These are phyloP conservation scores for Eutrema yunnanense DNA, from an alignment of 345 rosid genomes.

Conservation along the genomic window DNA sequence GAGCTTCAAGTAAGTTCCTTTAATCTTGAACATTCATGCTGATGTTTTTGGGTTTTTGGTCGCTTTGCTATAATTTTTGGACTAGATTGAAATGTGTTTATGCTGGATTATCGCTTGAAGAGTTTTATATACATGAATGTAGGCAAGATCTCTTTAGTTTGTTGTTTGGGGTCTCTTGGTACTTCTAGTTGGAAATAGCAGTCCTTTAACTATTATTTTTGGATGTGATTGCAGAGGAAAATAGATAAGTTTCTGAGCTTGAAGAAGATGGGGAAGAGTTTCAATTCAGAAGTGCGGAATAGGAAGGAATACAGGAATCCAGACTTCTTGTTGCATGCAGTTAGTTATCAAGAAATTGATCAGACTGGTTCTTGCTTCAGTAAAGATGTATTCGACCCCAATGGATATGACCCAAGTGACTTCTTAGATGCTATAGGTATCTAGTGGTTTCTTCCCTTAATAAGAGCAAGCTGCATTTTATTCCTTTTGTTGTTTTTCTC, in stretches of 20 bases:
- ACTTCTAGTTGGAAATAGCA: neutral
- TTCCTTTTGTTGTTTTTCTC: neutral
- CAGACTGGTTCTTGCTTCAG: slow-evolving; percentile 90
- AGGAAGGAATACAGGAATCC: slow-evolving; percentile 94
- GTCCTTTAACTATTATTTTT: neutral
- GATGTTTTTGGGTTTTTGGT: neutral
- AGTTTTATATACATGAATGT: neutral
- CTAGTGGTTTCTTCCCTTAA: neutral
- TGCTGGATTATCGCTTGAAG: neutral
- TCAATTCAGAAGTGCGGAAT: slow-evolving; percentile 92
- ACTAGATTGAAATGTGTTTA: neutral
- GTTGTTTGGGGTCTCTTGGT: neutral
- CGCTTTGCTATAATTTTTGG: neutral
- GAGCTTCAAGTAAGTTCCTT: slow-evolving; percentile 69
- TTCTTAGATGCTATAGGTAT: slow-evolving; percentile 75
- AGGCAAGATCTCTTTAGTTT: neutral
- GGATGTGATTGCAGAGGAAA: slow-evolving; percentile 49
- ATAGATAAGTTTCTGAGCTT: slow-evolving; percentile 74
- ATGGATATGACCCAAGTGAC: slow-evolving; percentile 86
- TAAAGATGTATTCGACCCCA: slow-evolving; percentile 90
- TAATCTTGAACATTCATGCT: neutral
- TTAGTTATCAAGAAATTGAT: slow-evolving; percentile 87
- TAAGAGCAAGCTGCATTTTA: neutral
- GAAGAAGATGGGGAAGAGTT: slow-evolving; percentile 84
- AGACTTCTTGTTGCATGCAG: slow-evolving; percentile 87